phyloP scores from a whole-genome alignment of 1,284 basidiomycete species.

The Boletellus deceptivus region DNA sequence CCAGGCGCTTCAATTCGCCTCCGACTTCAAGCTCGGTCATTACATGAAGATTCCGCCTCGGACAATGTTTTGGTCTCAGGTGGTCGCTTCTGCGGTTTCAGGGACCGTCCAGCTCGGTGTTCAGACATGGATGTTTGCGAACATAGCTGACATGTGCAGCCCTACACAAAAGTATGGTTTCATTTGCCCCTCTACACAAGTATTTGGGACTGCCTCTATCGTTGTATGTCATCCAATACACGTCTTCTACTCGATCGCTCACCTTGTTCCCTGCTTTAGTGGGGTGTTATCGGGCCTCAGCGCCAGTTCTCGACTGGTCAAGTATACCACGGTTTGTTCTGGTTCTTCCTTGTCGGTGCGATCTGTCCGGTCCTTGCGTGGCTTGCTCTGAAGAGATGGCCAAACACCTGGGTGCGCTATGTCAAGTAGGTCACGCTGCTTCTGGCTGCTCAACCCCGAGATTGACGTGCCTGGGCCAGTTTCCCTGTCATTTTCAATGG shows the following conservation, averaged over 20 bases:
- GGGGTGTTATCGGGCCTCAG: conserved; percentile 45
- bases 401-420: conserved; percentile 44
- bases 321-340: conserved; percentile 36
- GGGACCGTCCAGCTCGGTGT: conserved; percentile 43
- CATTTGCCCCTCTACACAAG: conserved; percentile 40
- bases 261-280: conserved; percentile 14
- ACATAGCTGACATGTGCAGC: conserved; percentile 31
- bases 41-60: not conserved
- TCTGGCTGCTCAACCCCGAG: too few relatives aligned
- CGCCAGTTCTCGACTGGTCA: conserved; percentile 31
- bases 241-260: not conserved
- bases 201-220: conserved; percentile 40
- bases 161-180: conserved; percentile 26
- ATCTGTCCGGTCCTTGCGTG: conserved; percentile 42
- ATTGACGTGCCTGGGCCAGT: conserved; percentile 19
- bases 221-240: conserved; percentile 23
- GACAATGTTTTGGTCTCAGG: conserved; percentile 43
- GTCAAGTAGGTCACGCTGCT: conserved; percentile 37
- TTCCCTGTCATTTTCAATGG: conserved; percentile 56
- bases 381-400: conserved; percentile 41
- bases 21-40: not conserved
- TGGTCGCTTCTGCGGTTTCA: conserved; percentile 43
- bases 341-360: conserved; percentile 60
- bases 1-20: conserved; percentile 38
- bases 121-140: conserved; percentile 41